Conservation (phyloP, 2,329 filamentous ascomycete genomes). For the Arthrobotrys musiformis region DNA sequence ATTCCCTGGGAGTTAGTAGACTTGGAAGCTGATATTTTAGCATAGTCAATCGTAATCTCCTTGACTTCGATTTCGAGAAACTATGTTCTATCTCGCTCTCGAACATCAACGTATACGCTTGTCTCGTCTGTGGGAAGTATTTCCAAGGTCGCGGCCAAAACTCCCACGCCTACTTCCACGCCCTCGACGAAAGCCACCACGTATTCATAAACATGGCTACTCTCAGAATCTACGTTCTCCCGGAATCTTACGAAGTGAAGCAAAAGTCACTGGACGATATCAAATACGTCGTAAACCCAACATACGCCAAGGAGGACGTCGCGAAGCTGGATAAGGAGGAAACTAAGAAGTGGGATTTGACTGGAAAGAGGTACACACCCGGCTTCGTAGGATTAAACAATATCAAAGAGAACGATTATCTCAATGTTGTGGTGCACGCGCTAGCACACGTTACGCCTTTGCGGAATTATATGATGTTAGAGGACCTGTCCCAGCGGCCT, state of each 20-base stretch:
- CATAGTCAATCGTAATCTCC: slow-evolving; percentile 72
- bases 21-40: slow-evolving; percentile 2
- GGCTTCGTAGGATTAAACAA: slow-evolving; percentile 99
- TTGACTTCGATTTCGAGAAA: slow-evolving; percentile 99
- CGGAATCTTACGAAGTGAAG: slow-evolving; percentile 95
- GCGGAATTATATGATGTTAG: slow-evolving; percentile 89
- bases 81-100: slow-evolving; percentile 94
- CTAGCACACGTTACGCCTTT: slow-evolving; percentile 89
- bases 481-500: slow-evolving; percentile 77
- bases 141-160: slow-evolving; percentile 93
- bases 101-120: slow-evolving; percentile 99
- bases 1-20: no score
- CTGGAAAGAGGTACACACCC: slow-evolving; percentile 85
- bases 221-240: slow-evolving; percentile 88
- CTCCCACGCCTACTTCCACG: slow-evolving; percentile 97
- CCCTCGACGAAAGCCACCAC: slow-evolving; percentile 93
- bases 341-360: slow-evolving; percentile 76
- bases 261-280: slow-evolving; percentile 96
- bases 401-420: slow-evolving; percentile 99
- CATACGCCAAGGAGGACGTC: slow-evolving; percentile 83
- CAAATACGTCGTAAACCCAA: slow-evolving; percentile 95
- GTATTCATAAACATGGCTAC: slow-evolving; percentile 98
- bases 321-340: slow-evolving; percentile 76
- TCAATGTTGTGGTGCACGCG: slow-evolving; percentile 93
- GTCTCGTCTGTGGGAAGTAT: slow-evolving; percentile 96